These are phyloP conservation scores for Tricholoma flavovirens DNA, from an alignment of 768 basidiomycete species.

Conservation along the genomic window DNA sequence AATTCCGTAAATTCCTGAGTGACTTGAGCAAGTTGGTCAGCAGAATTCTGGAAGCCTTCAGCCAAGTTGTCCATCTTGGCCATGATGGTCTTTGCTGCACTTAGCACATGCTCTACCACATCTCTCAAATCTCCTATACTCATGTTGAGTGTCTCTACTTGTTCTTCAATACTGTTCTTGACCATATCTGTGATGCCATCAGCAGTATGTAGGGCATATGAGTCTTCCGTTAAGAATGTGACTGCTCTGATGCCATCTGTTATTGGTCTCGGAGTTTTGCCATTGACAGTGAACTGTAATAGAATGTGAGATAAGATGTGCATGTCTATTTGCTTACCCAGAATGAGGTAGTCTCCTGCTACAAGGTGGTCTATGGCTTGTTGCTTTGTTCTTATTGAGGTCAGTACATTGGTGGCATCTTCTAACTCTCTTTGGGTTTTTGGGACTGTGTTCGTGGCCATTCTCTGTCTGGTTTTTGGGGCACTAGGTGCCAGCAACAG, in stretches of 20 bases:
- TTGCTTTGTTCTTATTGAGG: too few species aligned
- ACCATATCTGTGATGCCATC: not conserved
- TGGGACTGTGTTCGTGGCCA: too few species aligned
- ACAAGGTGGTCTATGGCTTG: not conserved
- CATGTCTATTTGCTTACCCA: not conserved
- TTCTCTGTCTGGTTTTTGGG: not conserved
- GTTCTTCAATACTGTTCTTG: not conserved
- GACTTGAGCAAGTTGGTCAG: not conserved
- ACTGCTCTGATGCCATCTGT: not conserved
- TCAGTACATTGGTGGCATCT: too few species aligned
- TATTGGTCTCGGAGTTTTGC: not conserved
- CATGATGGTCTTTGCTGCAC: not conserved
- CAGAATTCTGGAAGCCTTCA: not conserved
- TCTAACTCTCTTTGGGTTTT: too few species aligned
- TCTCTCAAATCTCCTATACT: not conserved
- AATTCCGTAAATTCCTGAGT: not conserved
- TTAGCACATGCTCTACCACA: not conserved
- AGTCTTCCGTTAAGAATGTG: too few species aligned
- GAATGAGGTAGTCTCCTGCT: not conserved
- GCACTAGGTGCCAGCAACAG: not conserved
- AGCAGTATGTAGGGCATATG: not conserved
- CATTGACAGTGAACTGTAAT: not conserved
- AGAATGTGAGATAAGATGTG: not conserved
- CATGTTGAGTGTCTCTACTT: not conserved
- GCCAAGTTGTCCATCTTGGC: not conserved